Base-by-base conservation (phyloP, 805 yeast species). In the Lipomyces spencermartinsiae region DNA sequence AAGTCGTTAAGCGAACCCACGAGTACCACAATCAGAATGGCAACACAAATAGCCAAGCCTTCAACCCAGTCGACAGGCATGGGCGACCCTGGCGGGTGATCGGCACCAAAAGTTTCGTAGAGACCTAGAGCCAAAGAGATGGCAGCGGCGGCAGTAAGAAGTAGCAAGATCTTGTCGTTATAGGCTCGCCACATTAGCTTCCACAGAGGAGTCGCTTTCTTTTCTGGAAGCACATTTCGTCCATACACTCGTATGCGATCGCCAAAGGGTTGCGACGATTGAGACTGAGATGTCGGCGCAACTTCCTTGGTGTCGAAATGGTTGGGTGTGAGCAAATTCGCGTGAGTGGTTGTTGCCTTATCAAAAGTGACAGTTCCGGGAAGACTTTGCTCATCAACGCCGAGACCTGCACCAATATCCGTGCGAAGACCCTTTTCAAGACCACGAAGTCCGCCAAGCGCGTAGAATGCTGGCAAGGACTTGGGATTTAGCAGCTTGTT, bases 41-140 rank as follows among this genome's bases (percentile, higher is more conserved):
- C 99, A 4, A 89, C 89, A 73, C 94, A 86, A 76, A 94, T 94
- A 54, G 98, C 99, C 53, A 93, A 97, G 73, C 99, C 99, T 82
- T 94, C 99, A 58, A 95, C 97, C 98, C 98, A 94, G 74, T 93
- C 97, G 46, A 94, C 95, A 22, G 97, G 97, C 65, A 88, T 78
- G 19, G 86, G 82, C 25, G 86, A 83, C 34, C 97, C 96, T 71
- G 92, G 91, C 8, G 53, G 53, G 8, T 85, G 87, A 77, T 93
- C 97, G 72, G 89, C 90, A 54, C 95, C 97, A 80, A 92, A 90
- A 1, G 97, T 88, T 79, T 94, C 97, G 77, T 94, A 94, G 4
- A 95, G 83, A 0, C 98, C 99, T 60, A 94, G 80, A 0, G 96
- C 93, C 62, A 94, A 83, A 0, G 98, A 93, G 2, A 94, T 86